phyloP scores from a whole-genome alignment of 2,329 filamentous ascomycete species.

The Fusarium nanum region DNA sequence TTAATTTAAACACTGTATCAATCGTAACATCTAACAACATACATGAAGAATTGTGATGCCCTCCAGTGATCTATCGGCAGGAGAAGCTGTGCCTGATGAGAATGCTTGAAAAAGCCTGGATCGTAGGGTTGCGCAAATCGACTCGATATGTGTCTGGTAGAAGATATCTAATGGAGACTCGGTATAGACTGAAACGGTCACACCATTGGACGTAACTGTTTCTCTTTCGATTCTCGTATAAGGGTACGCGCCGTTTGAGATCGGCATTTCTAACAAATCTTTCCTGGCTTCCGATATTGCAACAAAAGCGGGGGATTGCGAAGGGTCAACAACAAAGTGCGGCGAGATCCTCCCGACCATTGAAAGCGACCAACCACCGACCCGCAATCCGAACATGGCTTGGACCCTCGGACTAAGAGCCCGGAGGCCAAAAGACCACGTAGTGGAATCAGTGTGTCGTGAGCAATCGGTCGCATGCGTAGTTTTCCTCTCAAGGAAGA shows the following conservation, averaged over 20 bases:
- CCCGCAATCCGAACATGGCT: not conserved
- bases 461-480: not conserved
- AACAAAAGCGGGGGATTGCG: rapidly evolving
- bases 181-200: rapidly evolving
- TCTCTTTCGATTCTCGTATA: too few species aligned
- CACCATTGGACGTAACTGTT: too few species aligned
- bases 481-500: not conserved
- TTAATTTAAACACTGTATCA: rapidly evolving
- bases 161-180: rapidly evolving
- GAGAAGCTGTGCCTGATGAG: not conserved
- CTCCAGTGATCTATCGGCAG: not conserved
- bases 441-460: not conserved
- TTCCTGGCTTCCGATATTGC: rapidly evolving
- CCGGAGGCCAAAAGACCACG: not conserved
- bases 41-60: rapidly evolving
- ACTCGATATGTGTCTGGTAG: rapidly evolving
- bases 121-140: not conserved
- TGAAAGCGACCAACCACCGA: not conserved
- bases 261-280: too few species aligned
- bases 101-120: rapidly evolving
- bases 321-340: not conserved
- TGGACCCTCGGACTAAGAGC: not conserved
- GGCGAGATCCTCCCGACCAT: not conserved
- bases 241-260: too few species aligned
- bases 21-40: too few species aligned